Conservation (phyloP, 306 rosid genomes). For the Spatholobus suberectus region DNA sequence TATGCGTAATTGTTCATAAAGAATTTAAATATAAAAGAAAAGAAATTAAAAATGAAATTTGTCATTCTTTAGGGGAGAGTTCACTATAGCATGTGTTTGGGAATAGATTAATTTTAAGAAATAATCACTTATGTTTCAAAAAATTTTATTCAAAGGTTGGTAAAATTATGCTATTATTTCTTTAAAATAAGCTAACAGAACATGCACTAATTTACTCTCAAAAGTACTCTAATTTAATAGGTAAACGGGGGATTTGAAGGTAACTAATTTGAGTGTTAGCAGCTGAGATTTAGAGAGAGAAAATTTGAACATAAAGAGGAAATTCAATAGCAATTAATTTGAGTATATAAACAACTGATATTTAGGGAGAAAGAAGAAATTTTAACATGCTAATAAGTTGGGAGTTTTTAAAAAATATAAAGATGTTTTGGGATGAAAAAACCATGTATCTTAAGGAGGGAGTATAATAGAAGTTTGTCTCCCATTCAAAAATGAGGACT, state of each 20-base stretch:
- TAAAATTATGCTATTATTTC: background rate
- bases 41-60: background rate
- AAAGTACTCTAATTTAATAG: background rate
- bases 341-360: background rate
- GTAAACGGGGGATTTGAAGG: background rate
- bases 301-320: background rate
- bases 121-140: background rate
- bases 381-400: background rate
- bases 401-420: background rate
- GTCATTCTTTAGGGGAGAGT: background rate
- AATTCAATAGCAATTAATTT: background rate
- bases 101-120: background rate
- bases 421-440: background rate
- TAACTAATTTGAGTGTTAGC: background rate
- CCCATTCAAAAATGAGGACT: background rate
- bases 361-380: background rate
- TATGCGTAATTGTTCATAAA: background rate
- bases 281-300: background rate
- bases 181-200: background rate
- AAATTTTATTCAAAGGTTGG: background rate
- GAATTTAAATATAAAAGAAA: background rate
- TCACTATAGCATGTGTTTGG: background rate
- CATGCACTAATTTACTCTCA: background rate
- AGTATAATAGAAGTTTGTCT: background rate
- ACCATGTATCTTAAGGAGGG: background rate